Evolutionary conservation across 2,329 filamentous ascomycete species (phyloP), one percentile per base, ranked within the genome.

Genomic region (Polytolypa hystricis): DNA sequence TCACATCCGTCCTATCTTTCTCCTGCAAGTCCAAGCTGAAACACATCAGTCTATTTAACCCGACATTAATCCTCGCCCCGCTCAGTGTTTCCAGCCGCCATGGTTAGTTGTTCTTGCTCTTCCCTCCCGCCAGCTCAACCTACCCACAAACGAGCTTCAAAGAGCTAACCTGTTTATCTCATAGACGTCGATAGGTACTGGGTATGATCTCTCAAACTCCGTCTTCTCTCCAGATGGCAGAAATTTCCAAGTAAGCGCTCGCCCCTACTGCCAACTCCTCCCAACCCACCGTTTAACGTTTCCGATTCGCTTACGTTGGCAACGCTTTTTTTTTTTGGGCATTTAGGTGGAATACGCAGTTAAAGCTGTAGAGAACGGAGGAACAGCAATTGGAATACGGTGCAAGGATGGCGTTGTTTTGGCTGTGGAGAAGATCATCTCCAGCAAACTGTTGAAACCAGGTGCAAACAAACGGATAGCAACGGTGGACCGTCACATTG

Each of bases 201-300:
- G 91, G 58, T 98, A 98, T 70, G 91, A 98, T 77, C 81, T 98
- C 55, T 85, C 85, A 62, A 98, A 98, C 76, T 96, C 91, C 57
- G 93, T 96, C 71, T 98, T 96, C 74, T 96, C 91, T 33, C 91
- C 91, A 49, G 91, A 98, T 69, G 91, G 91, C 59, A 84, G 91
- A 53, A 98, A 98, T 66, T 98, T 98, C 66, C 91, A 98, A 67
- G 85, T 93, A 58, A 44, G 36, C 33, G 18, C 20, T 19, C 14
- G 8, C 17, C 29, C 26, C 23, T 37, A 33, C 14, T 12, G 9
- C 12, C 30, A 11, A 21, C 8, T 15, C 16, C 14, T 8, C 25
- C 31, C 14, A 27, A 10, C 11, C 27, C n/a, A 18, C 10, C 39
- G 20, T 36, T 31, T 18, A 14, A 20, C n/a, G n/a, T n/a, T n/a